A percentile compares a stretch with the other conserved stretches of the same genome.
phyloP scores from a whole-genome alignment of 2,329 filamentous ascomycete genomes.

The Ilyonectria robusta region DNA sequence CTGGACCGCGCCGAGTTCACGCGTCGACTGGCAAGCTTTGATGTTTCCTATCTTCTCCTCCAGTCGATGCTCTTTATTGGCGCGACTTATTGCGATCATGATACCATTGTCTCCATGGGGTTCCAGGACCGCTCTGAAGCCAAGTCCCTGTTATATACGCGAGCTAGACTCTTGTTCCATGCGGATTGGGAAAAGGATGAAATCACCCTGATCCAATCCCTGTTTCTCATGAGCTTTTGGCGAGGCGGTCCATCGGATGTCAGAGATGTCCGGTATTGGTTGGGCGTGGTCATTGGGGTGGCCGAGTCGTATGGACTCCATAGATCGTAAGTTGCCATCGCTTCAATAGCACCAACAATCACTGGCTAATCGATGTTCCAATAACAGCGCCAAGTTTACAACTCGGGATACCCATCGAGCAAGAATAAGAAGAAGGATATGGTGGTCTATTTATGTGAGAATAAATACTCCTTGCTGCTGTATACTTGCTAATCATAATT shows the following conservation, averaged over 20 bases:
- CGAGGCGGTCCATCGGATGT: constrained; percentile 63
- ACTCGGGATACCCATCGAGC: constrained; percentile 46
- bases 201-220: constrained; percentile 63
- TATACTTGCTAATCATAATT: constrained; percentile 14
- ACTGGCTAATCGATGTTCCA: not conserved
- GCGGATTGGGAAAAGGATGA: constrained; percentile 67
- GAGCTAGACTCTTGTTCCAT: constrained; percentile 66
- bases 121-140: constrained; percentile 64
- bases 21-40: constrained; percentile 55
- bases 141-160: constrained; percentile 64
- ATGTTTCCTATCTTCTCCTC: constrained; percentile 64
- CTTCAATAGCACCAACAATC: not conserved
- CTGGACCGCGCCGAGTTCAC: constrained; percentile 62
- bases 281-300: constrained; percentile 64
- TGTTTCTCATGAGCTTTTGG: constrained; percentile 71
- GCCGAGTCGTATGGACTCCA: constrained; percentile 65
- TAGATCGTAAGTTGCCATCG: constrained; percentile 49
- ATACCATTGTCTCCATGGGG: constrained; percentile 59
- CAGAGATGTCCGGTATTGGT: constrained; percentile 65
- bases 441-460: constrained; percentile 68
- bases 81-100: constrained; percentile 66
- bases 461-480: not conserved
- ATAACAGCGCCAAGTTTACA: constrained; percentile 45
- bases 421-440: constrained; percentile 61
- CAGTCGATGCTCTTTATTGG: constrained; percentile 70